These are phyloP conservation scores for Xerocomus brunneocitrinus DNA, from an alignment of 768 basidiomycete genomes.

Conservation along the genomic window DNA sequence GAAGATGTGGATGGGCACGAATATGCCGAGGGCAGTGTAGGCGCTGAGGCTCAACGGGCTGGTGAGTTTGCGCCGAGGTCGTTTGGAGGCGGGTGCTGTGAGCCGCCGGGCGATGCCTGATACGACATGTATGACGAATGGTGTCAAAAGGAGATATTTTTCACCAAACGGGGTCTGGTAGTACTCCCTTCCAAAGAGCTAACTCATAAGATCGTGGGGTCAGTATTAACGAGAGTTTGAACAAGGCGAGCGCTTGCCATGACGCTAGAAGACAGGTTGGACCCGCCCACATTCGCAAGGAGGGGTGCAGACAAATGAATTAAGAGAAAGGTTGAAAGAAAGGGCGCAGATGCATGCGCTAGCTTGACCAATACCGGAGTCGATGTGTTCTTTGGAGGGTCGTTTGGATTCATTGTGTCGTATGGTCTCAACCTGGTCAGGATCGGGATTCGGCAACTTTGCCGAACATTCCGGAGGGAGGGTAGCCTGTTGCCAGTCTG, in stretches of 20 bases:
- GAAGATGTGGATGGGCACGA: slow-evolving; percentile 66
- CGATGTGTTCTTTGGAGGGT: neutral
- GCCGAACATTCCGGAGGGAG: too few relatives aligned
- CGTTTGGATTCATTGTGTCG: neutral
- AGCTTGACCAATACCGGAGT: slow-evolving; percentile 47
- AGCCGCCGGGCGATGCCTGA: slow-evolving; percentile 58
- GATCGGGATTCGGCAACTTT: too few relatives aligned
- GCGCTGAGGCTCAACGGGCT: slow-evolving; percentile 56
- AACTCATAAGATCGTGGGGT: neutral
- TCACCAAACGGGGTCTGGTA: slow-evolving; percentile 63
- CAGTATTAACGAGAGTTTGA: too few relatives aligned
- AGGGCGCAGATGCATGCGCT: slow-evolving; percentile 68
- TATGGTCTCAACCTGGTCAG: too few relatives aligned
- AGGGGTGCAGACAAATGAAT: slow-evolving; percentile 79
- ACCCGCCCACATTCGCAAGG: slow-evolving; percentile 67
- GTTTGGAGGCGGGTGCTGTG: slow-evolving; percentile 34
- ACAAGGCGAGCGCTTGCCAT: too few relatives aligned
- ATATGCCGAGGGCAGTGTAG: slow-evolving; percentile 47
- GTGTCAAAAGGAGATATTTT: slow-evolving; percentile 59
- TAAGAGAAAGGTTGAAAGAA: slow-evolving; percentile 66
- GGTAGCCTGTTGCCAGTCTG: too few relatives aligned
- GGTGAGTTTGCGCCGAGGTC: slow-evolving; percentile 31
- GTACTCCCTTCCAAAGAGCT: slow-evolving; percentile 83
- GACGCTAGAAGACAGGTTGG: slow-evolving; percentile 51
- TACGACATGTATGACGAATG: slow-evolving; percentile 60